These are phyloP conservation scores for Pilobolus umbonatus DNA, from an alignment of 192 early-diverging fungal species.

Conservation along the genomic window DNA sequence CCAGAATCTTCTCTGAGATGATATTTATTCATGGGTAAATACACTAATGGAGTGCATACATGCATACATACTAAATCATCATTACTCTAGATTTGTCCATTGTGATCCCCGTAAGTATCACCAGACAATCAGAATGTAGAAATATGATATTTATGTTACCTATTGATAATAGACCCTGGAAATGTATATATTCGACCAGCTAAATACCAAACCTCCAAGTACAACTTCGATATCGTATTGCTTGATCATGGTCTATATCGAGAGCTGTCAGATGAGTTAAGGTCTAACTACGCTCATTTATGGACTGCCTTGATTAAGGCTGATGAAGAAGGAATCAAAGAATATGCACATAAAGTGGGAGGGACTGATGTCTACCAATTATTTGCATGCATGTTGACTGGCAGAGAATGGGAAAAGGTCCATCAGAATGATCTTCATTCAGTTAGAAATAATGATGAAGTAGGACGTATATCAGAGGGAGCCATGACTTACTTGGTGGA, in stretches of 20 bases:
- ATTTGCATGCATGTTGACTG: conserved; percentile 86
- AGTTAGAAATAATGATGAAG: conserved; percentile 41
- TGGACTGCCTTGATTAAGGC: conserved; percentile 85
- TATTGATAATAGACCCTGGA: conserved; percentile 58
- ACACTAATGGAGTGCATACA: too few species aligned
- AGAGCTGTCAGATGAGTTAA: conserved; percentile 59
- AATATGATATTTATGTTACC: background rate
- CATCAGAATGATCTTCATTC: conserved; percentile 30
- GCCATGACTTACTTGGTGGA: conserved; percentile 59
- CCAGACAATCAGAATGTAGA: background rate
- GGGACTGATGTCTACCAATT: conserved; percentile 72
- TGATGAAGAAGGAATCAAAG: conserved; percentile 66
- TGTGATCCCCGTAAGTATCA: conserved; percentile 73
- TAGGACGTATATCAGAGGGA: conserved; percentile 48
- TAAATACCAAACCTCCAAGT: conserved; percentile 33
- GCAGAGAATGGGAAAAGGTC: conserved; percentile 78
- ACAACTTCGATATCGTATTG: conserved; percentile 87
- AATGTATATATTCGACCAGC: conserved; percentile 73
- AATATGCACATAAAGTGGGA: conserved; percentile 56
- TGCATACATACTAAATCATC: background rate
- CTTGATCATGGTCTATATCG: conserved; percentile 91
- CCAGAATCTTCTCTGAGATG: conserved; percentile 82
- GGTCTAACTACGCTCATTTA: conserved; percentile 82
- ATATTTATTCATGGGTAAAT: conserved; percentile 75
- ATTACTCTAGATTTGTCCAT: conserved; percentile 60